Evolutionary conservation across 768 basidiomycete species (phyloP).

Genomic region (Tephrocybe sp.): DNA sequence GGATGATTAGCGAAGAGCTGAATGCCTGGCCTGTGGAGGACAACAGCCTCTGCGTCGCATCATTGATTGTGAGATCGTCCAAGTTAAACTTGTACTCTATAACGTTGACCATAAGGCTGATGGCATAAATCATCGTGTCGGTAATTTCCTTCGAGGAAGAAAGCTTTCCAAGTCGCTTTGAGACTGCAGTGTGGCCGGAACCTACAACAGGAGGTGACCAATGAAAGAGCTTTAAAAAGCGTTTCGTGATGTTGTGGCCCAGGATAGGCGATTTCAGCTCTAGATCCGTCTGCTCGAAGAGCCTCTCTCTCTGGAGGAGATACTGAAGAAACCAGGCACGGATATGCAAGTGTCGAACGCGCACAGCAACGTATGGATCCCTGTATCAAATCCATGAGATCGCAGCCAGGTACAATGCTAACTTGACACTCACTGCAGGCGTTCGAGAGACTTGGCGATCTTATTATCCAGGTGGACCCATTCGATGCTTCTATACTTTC

Average conservation of each 20-base stretch:
- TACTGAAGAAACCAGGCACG: slow-evolving; percentile 38
- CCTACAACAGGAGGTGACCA: not conserved
- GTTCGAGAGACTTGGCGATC: slow-evolving; percentile 23
- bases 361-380: slow-evolving; percentile 26
- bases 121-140: slow-evolving; percentile 27
- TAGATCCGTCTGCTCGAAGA: not conserved
- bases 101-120: slow-evolving; percentile 30
- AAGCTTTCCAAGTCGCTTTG: not conserved
- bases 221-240: not conserved
- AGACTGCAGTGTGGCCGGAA: not conserved
- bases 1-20: slow-evolving; percentile 25
- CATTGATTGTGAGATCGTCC: slow-evolving; percentile 31
- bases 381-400: slow-evolving; percentile 13
- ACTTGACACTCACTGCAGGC: slow-evolving; percentile 25
- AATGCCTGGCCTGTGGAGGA: slow-evolving; percentile 23
- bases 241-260: not conserved
- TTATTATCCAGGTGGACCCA: slow-evolving; percentile 28
- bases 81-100: slow-evolving; percentile 31
- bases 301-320: slow-evolving; percentile 21
- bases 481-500: slow-evolving; percentile 25
- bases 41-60: slow-evolving; percentile 25
- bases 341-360: slow-evolving; percentile 32
- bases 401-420: not conserved
- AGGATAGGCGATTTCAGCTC: not conserved
- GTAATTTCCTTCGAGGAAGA: slow-evolving; percentile 21